Percentiles rank a stretch among this genome's conserved stretches.
These are phyloP conservation scores for Metarhizium anisopliae DNA, from an alignment of 2,329 filamentous ascomycete genomes.

Conservation along the genomic window DNA sequence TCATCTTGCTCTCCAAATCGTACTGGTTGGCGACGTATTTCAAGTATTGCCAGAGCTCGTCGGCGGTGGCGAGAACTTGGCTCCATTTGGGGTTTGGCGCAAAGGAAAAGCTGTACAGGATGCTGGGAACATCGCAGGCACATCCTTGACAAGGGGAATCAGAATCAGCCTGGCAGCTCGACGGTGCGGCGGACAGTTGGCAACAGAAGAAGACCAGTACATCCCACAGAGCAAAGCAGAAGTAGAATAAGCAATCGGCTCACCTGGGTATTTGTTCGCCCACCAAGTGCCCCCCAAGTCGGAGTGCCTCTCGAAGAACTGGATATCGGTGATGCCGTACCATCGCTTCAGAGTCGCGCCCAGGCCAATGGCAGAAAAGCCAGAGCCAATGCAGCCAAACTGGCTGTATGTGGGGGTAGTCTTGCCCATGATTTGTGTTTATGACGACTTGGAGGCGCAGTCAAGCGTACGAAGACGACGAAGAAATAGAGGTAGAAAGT, in stretches of 20 bases:
- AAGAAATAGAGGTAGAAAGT: too few relatives aligned
- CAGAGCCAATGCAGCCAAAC: slow-evolving; percentile 45
- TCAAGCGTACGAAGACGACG: too few relatives aligned
- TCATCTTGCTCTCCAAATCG: slow-evolving; percentile 28
- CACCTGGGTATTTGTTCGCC: slow-evolving; percentile 51
- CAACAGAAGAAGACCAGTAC: not conserved
- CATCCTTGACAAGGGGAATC: slow-evolving; percentile 13
- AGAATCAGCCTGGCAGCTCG: not conserved
- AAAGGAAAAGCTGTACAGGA: slow-evolving; percentile 54
- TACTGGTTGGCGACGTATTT: slow-evolving; percentile 39
- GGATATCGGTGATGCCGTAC: slow-evolving; percentile 49
- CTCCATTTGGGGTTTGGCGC: slow-evolving; percentile 52
- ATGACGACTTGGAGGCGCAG: too few relatives aligned
- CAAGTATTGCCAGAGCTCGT: slow-evolving; percentile 50
- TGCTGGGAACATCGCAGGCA: slow-evolving; percentile 49
- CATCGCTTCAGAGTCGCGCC: slow-evolving; percentile 48
- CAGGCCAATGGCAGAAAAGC: slow-evolving; percentile 53
- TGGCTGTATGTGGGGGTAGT: slow-evolving; percentile 20
- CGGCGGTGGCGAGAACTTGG: slow-evolving; percentile 43
- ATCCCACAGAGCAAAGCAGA: not conserved
- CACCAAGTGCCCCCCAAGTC: slow-evolving; percentile 57
- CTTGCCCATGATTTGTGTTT: not conserved
- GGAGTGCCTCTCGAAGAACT: slow-evolving; percentile 49
- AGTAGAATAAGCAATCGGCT: not conserved
- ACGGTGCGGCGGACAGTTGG: too few relatives aligned